phyloP scores from a whole-genome alignment of 805 yeast species.

The Starmerella floris region DNA sequence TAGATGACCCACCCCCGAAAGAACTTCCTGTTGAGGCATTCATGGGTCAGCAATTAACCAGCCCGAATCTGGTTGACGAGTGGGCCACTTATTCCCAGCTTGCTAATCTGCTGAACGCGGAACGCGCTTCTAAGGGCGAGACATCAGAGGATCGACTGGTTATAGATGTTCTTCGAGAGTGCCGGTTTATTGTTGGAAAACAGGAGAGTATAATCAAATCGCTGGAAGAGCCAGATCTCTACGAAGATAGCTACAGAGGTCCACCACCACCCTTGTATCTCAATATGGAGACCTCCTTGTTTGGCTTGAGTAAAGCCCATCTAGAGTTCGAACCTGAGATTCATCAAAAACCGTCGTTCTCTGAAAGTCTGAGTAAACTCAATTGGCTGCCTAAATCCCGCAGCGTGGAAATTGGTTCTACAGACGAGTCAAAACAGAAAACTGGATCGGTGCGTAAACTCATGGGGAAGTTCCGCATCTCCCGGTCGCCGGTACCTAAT shows the following conservation, averaged over 20 bases:
- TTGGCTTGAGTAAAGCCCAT: constrained; percentile 11
- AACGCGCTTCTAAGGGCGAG: not conserved
- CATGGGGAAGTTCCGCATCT: constrained; percentile 6
- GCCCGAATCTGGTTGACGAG: constrained; percentile 29
- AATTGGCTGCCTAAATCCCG: constrained; percentile 4
- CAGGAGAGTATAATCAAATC: constrained; percentile 2
- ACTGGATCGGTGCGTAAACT: constrained; percentile 6
- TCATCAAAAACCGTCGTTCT: not conserved
- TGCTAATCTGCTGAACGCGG: constrained; percentile 11
- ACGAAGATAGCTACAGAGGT: constrained; percentile 11
- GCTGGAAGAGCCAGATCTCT: constrained; percentile 24
- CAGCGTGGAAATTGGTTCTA: not conserved
- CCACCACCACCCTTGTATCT: constrained; percentile 8
- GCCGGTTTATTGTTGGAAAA: constrained; percentile 10
- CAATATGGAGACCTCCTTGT: constrained; percentile 15
- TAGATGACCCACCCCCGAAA: constrained; percentile 18
- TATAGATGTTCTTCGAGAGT: constrained; percentile 8
- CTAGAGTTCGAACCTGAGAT: constrained; percentile 7
- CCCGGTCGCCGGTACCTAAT: not conserved
- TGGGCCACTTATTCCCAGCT: constrained; percentile 25
- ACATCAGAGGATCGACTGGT: constrained; percentile 10
- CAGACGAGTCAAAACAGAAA: not conserved
- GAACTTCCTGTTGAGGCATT: constrained; percentile 19
- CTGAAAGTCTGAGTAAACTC: not conserved
- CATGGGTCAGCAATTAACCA: constrained; percentile 24